These are phyloP conservation scores for Leccinum fallax DNA, from an alignment of 1,284 basidiomycete genomes.

Conservation along the genomic window DNA sequence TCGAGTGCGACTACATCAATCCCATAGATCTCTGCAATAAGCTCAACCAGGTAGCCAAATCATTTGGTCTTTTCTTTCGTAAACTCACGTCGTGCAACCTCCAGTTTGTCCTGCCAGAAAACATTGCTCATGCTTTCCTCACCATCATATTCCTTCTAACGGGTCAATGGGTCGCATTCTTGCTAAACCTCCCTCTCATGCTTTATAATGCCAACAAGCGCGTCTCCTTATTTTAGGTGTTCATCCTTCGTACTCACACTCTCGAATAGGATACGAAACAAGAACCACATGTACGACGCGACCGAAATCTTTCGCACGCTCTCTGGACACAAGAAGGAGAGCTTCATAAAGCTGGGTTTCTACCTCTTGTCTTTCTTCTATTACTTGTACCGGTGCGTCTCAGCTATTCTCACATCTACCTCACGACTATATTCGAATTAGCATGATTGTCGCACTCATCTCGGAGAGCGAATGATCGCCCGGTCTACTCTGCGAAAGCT, in stretches of 20 bases:
- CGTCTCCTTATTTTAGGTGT: constrained; percentile 34
- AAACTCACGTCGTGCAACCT: constrained; percentile 4
- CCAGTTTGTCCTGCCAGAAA: constrained; percentile 97
- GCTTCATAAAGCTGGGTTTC: constrained; percentile 95
- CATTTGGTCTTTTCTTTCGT: not conserved
- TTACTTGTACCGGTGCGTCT: constrained; percentile 88
- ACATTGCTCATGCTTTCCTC: constrained; percentile 92
- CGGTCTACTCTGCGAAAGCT: not conserved
- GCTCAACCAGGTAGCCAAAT: constrained; percentile 83
- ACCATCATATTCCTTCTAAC: constrained; percentile 87
- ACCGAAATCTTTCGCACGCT: constrained; percentile 99
- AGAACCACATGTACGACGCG: constrained; percentile 98
- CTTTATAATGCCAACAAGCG: constrained; percentile 95
- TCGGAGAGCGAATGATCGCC: constrained; percentile 66
- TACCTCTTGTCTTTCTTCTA: constrained; percentile 96
- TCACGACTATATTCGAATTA: constrained; percentile 31
- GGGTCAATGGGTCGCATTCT: constrained; percentile 94
- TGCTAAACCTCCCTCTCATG: constrained; percentile 90
- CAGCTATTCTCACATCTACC: not conserved
- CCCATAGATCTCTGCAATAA: constrained; percentile 99
- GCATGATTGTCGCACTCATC: constrained; percentile 88
- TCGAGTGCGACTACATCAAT: constrained; percentile 99
- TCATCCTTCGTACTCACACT: not conserved
- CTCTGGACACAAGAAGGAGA: constrained; percentile 94
- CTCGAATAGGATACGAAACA: constrained; percentile 78